Conservation (phyloP, 306 rosid genomes). For the Citrullus mucosospermus region DNA sequence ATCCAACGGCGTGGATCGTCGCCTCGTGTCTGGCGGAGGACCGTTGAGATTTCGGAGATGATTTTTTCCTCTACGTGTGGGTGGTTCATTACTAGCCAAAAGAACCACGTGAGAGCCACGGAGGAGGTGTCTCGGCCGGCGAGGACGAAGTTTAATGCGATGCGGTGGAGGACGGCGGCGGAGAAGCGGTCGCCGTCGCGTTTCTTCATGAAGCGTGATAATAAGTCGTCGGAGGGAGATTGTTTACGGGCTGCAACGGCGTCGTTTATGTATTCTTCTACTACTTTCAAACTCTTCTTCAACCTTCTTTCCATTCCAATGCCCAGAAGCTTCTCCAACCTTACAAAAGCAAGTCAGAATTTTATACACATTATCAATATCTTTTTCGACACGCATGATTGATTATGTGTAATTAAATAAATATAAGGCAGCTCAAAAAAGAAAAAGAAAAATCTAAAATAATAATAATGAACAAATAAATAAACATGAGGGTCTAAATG, state of each 20-base stretch:
- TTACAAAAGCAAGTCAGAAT: background rate
- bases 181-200: slow-evolving; percentile 34
- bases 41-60: slow-evolving; percentile 30
- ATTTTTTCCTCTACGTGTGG: slow-evolving; percentile 51
- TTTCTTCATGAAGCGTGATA: slow-evolving; percentile 70
- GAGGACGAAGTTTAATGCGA: slow-evolving; percentile 82
- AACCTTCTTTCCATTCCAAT: slow-evolving; percentile 47
- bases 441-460: too few species aligned
- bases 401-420: too few species aligned
- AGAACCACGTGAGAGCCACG: slow-evolving; percentile 91
- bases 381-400: too few species aligned
- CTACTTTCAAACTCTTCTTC: slow-evolving; percentile 32
- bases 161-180: slow-evolving; percentile 35
- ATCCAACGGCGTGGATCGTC: slow-evolving; percentile 26
- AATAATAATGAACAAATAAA: too few species aligned
- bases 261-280: slow-evolving; percentile 67
- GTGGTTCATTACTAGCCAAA: slow-evolving; percentile 74
- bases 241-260: slow-evolving; percentile 45
- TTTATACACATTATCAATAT: too few species aligned
- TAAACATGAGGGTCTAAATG: too few species aligned
- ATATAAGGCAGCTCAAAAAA: too few species aligned
- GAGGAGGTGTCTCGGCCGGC: slow-evolving; percentile 98
- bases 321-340: slow-evolving; percentile 34
- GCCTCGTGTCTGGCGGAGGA: slow-evolving; percentile 53
- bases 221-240: slow-evolving; percentile 62